phyloP scores from a whole-genome alignment of 1,284 basidiomycete genomes.

The Naganishia sp. region DNA sequence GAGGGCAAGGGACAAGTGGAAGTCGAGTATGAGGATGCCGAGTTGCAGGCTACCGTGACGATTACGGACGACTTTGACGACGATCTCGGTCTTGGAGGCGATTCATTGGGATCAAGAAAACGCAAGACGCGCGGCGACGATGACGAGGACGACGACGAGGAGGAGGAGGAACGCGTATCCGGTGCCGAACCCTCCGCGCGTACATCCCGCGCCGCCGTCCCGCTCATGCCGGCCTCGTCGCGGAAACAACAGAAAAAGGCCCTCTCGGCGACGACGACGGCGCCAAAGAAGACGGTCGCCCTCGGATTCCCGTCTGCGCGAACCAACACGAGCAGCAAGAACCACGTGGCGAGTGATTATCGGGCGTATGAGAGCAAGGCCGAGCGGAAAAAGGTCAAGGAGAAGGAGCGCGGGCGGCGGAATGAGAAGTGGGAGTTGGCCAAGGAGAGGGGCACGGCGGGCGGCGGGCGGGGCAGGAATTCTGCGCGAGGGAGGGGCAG shows the following conservation, averaged over 20 bases:
- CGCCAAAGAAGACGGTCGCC: constrained; percentile 30
- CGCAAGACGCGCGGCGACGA: constrained; percentile 12
- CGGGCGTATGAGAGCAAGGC: constrained; percentile 49
- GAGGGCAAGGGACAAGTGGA: constrained; percentile 18
- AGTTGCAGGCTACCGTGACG: constrained; percentile 53
- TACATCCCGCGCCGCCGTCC: constrained; percentile 30
- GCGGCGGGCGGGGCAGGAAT: constrained; percentile 29
- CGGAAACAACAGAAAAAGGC: constrained; percentile 42
- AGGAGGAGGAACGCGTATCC: constrained; percentile 10
- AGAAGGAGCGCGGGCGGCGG: constrained; percentile 47
- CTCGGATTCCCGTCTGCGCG: constrained; percentile 24
- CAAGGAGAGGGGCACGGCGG: constrained; percentile 44
- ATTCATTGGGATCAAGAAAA: background rate
- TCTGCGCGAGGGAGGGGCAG: constrained; percentile 32
- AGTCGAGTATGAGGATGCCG: constrained; percentile 48
- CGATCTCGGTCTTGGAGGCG: constrained; percentile 18
- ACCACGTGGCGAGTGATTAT: constrained; percentile 38
- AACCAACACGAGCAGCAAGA: constrained; percentile 40
- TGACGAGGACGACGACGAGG: constrained; percentile 29
- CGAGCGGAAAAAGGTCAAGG: constrained; percentile 49
- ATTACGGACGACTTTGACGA: constrained; percentile 53
- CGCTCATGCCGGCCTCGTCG: constrained; percentile 46
- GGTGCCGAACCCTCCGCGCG: constrained; percentile 21
- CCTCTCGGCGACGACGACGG: constrained; percentile 27
- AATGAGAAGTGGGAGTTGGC: constrained; percentile 47